phyloP scores from a whole-genome alignment of 2,329 filamentous ascomycete genomes.

The Shiraia bambusicola region DNA sequence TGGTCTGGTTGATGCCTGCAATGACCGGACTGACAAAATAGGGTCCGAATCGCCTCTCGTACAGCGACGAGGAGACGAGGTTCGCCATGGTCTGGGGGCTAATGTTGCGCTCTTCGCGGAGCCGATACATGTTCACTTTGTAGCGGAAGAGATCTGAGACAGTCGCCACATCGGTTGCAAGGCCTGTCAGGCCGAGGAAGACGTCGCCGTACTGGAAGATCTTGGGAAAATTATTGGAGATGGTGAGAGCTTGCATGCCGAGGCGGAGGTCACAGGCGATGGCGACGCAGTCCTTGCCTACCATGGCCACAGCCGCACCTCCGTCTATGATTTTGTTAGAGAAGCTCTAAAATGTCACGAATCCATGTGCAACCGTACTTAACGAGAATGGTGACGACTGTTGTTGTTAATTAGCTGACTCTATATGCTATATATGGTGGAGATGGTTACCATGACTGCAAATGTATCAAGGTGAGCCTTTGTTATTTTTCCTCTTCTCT shows the following conservation, averaged over 20 bases:
- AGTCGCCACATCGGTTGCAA: conserved; percentile 92
- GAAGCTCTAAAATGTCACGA: conserved; percentile 5
- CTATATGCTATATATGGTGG: conserved; percentile 2
- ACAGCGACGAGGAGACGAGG: conserved; percentile 80
- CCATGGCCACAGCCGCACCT: conserved; percentile 97
- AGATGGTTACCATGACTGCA: conserved; percentile 44
- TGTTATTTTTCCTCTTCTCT: too few relatives aligned
- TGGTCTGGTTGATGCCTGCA: conserved; percentile 92
- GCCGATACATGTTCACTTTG: conserved; percentile 99
- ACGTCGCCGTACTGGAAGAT: conserved; percentile 97
- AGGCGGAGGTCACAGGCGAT: conserved; percentile 99
- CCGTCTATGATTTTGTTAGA: conserved; percentile 60
- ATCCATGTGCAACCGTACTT: conserved; percentile 59
- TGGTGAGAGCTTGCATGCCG: conserved; percentile 91
- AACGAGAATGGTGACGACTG: conserved; percentile 93
- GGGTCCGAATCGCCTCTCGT: conserved; percentile 93
- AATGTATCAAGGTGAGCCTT: not conserved
- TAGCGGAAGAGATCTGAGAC: conserved; percentile 97
- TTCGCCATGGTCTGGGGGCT: conserved; percentile 94
- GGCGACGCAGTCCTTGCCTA: conserved; percentile 98
- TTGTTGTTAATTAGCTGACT: conserved; percentile 34
- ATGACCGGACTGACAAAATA: conserved; percentile 96
- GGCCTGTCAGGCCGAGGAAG: conserved; percentile 92
- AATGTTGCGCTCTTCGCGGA: conserved; percentile 97
- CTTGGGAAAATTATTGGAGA: conserved; percentile 99